phyloP scores from a whole-genome alignment of 1,139 yeast genomes.

The Kodamaea derodonti region DNA sequence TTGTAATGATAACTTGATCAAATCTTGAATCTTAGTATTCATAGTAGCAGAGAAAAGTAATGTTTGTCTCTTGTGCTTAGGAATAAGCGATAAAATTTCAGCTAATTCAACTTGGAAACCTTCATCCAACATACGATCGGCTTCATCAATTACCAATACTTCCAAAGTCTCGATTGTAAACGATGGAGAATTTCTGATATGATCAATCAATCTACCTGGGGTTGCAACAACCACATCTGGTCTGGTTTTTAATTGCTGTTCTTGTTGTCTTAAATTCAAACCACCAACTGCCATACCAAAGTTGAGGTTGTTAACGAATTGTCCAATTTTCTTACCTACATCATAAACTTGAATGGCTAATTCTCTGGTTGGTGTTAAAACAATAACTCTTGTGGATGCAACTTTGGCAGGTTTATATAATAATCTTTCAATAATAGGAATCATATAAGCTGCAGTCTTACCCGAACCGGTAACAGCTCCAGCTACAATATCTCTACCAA shows the following conservation, averaged over 20 bases:
- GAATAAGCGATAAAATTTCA: slow-evolving; percentile 82
- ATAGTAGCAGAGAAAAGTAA: slow-evolving; percentile 94
- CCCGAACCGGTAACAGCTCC: slow-evolving; percentile 99
- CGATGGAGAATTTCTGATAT: slow-evolving; percentile 89
- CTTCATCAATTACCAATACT: slow-evolving; percentile 91
- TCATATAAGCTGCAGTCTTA: slow-evolving; percentile 97
- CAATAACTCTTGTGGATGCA: slow-evolving; percentile 85
- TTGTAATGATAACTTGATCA: slow-evolving; percentile 81
- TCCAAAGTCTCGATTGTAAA: slow-evolving; percentile 89
- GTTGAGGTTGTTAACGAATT: slow-evolving; percentile 67
- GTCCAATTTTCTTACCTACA: slow-evolving; percentile 83
- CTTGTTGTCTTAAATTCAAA: slow-evolving; percentile 88
- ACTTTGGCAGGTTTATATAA: slow-evolving; percentile 82
- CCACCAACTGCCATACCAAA: slow-evolving; percentile 98
- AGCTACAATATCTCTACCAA: slow-evolving; percentile 96
- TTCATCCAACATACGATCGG: slow-evolving; percentile 98
- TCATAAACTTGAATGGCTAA: slow-evolving; percentile 94
- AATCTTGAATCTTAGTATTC: slow-evolving; percentile 87
- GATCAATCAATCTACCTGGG: slow-evolving; percentile 96
- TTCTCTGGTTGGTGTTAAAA: slow-evolving; percentile 95
- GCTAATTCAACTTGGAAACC: slow-evolving; percentile 95
- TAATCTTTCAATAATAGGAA: slow-evolving; percentile 90
- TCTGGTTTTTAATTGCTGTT: slow-evolving; percentile 82
- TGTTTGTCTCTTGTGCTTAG: slow-evolving; percentile 84
- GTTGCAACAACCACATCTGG: slow-evolving; percentile 98